Conservation (phyloP, 2,329 filamentous ascomycete species). For the Arthroderma sp. region DNA sequence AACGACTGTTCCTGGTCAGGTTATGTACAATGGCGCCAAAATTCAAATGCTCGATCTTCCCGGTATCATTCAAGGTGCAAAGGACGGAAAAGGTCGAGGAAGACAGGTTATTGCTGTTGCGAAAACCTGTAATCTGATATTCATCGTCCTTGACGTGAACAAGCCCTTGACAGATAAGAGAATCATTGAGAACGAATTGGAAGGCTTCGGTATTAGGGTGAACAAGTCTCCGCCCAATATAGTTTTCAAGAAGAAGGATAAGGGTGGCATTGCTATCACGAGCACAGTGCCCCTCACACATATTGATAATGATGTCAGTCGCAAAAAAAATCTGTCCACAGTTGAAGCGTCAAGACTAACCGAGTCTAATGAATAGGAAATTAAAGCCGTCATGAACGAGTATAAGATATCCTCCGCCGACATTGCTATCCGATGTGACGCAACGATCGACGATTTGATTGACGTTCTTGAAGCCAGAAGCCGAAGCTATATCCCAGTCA, state of each 20-base stretch:
- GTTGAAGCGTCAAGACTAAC: not conserved
- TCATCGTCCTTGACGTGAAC: conserved; percentile 96
- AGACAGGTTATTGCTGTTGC: conserved; percentile 97
- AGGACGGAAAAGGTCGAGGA: conserved; percentile 94
- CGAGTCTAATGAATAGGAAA: conserved; percentile 44
- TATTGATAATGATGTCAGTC: conserved; percentile 63
- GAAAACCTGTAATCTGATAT: conserved; percentile 97
- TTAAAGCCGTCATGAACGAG: conserved; percentile 94
- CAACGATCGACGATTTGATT: conserved; percentile 92
- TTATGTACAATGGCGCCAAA: conserved; percentile 90
- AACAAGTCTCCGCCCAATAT: conserved; percentile 97
- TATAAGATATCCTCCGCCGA: conserved; percentile 95
- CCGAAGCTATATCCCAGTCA: conserved; percentile 94
- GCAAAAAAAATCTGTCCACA: not conserved
- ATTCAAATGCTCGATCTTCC: conserved; percentile 97
- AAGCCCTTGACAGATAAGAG: conserved; percentile 96
- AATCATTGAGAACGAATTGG: conserved; percentile 85
- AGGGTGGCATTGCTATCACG: conserved; percentile 93
- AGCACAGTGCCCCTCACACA: conserved; percentile 83
- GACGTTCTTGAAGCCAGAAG: conserved; percentile 90
- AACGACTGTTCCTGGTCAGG: conserved; percentile 92
- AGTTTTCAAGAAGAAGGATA: conserved; percentile 99
- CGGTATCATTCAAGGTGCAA: conserved; percentile 96
- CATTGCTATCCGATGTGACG: conserved; percentile 94
- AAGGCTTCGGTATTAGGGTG: conserved; percentile 94